Conservation (phyloP, 352 stramenopile genomes). For the Globisporangium mamillatum region DNA sequence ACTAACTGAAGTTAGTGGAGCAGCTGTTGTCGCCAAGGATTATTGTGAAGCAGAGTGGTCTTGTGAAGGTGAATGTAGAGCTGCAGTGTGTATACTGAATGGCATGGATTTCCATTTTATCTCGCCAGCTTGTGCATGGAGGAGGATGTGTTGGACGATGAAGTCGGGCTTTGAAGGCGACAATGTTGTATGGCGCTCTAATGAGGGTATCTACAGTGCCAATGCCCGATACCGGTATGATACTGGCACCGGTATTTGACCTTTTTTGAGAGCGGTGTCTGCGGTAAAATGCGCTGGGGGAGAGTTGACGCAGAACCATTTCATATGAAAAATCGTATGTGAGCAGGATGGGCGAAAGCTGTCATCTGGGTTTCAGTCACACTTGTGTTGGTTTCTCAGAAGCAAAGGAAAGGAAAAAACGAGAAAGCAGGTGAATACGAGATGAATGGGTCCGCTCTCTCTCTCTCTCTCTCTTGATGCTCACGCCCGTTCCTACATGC, state of each 20-base stretch:
- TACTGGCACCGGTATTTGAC: neutral
- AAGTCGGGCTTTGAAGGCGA: too few relatives aligned
- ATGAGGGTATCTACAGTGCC: too few relatives aligned
- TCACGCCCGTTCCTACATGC: neutral
- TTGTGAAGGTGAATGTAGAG: neutral
- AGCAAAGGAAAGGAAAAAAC: neutral
- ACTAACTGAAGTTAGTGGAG: neutral
- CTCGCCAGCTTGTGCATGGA: neutral
- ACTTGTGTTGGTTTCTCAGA: conserved; percentile 5
- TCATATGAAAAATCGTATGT: neutral
- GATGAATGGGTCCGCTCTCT: neutral
- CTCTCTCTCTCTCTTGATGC: neutral
- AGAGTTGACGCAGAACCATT: neutral
- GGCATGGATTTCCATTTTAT: neutral
- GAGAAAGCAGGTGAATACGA: neutral
- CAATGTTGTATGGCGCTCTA: too few relatives aligned
- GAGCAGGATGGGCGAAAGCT: neutral
- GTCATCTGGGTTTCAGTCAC: neutral
- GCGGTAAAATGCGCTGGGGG: neutral
- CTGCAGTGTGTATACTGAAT: neutral
- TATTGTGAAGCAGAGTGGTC: neutral
- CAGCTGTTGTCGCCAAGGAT: neutral
- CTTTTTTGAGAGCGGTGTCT: neutral
- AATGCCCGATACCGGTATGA: neutral
- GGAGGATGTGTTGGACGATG: too few relatives aligned